Base-by-base conservation (phyloP, 306 rosid genomes). In the barrel medic (Medicago truncatula) region DNA sequence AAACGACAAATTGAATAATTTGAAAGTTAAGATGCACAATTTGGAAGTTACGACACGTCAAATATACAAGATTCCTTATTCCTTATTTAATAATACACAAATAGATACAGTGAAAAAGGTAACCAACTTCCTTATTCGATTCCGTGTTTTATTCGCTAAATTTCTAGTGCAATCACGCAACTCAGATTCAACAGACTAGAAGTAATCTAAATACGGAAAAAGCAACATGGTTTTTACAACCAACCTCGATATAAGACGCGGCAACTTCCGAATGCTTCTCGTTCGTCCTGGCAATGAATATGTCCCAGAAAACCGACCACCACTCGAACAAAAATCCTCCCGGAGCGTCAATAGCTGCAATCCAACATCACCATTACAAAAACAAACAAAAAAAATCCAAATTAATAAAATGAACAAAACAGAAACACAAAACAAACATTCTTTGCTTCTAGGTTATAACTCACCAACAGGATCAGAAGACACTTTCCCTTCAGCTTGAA, bases 251-350 rank as follows among this genome's bases (percentile, higher is more conserved):
- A 71, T 95, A 95, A 40, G 99, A 95, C 43, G 99, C 97, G 52
- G 99, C 99, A 80, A 92, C 96, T 70, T 95, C 97, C 1, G 99
- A 95, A 78, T 95, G 99, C 86, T 95, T 95, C 89, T 95, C 99
- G 76, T 95, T 95, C 21, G 99, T 95, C 83, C 99, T 84, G 76
- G 99, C 97, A 71, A 95, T 95, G 75, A 95, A 95, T 80, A 95
- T 95, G 84, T 95, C 99, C 99, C 99, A 95, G 88, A 95, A 95
- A 64, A 95, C 98, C 2, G 98, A 95, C 98, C 98, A 95, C 98
- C 98, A 95, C 81, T 95, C 99, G 1, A 95, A 95, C 41, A 95
- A 89, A 87, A 95, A 95, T 61, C 99, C 97, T 67, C 99, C 97
- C 0, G 97, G 99, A 2, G 97, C 99, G 87, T 95, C 99, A 82